Conservation (phyloP, 805 yeast species). For the Torulaspora microellipsoides region DNA sequence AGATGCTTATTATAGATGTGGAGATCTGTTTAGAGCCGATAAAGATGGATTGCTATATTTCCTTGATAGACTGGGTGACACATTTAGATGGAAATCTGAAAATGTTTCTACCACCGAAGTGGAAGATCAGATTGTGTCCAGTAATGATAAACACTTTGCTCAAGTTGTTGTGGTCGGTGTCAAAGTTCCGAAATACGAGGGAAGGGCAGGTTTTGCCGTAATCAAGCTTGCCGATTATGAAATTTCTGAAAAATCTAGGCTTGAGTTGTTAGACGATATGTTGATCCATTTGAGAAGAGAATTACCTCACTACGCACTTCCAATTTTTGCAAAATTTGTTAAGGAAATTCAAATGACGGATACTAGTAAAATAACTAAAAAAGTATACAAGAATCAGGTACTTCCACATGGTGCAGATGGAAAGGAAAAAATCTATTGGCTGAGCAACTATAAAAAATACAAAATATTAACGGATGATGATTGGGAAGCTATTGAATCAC, state of each 20-base stretch:
- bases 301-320: conserved; percentile 82
- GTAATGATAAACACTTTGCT: conserved; percentile 38
- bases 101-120: conserved; percentile 93
- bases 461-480: conserved; percentile 49
- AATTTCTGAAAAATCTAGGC: conserved; percentile 20
- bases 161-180: conserved; percentile 87
- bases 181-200: conserved; percentile 81
- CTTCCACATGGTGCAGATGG: conserved; percentile 64
- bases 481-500: conserved; percentile 44
- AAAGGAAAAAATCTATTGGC: conserved; percentile 64
- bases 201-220: conserved; percentile 89
- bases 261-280: conserved; percentile 37
- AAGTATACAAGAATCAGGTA: conserved; percentile 58
- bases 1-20: conserved; percentile 88
- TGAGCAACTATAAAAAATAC: conserved; percentile 49
- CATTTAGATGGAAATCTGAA: conserved; percentile 95
- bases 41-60: conserved; percentile 68
- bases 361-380: conserved; percentile 78
- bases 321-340: conserved; percentile 72
- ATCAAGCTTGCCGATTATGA: conserved; percentile 45
- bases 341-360: conserved; percentile 60
- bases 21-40: conserved; percentile 74
- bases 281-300: conserved; percentile 37
- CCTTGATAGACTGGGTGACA: conserved; percentile 91
- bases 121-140: conserved; percentile 58